Conservation (phyloP, 768 basidiomycete genomes). For the Tricholoma hemisulphureum region DNA sequence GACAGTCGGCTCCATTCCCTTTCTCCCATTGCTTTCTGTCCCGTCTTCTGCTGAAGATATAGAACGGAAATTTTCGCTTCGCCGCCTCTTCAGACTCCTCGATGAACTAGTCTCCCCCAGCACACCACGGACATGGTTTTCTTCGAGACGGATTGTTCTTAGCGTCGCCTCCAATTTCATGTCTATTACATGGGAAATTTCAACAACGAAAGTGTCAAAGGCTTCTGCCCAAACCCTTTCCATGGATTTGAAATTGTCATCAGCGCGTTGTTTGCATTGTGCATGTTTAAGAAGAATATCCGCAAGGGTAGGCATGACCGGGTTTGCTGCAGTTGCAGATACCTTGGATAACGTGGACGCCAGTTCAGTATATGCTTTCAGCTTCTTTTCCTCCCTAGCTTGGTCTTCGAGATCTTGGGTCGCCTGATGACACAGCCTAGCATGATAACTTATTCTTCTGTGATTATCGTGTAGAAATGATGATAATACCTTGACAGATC, state of each 20-base stretch:
- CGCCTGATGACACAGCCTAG: conserved; percentile 46
- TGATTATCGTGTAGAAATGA: conserved; percentile 15
- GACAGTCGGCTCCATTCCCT: neutral
- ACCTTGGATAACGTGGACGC: conserved; percentile 47
- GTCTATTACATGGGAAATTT: conserved; percentile 41
- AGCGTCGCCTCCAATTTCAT: conserved; percentile 32
- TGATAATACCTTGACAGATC: conserved; percentile 39
- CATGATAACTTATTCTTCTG: conserved; percentile 4
- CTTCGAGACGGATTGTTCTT: conserved; percentile 23
- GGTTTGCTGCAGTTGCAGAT: conserved; percentile 39
- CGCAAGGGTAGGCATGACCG: conserved; percentile 46
- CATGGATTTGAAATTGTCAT: conserved; percentile 39
- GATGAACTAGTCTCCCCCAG: neutral
- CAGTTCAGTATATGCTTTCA: conserved; percentile 49
- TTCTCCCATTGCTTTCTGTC: neutral
- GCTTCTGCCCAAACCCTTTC: conserved; percentile 45
- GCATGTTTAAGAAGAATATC: conserved; percentile 42
- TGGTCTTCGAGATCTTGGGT: conserved; percentile 42
- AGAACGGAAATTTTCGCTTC: conserved; percentile 1
- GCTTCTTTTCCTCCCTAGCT: conserved; percentile 45
- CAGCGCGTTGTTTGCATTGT: conserved; percentile 41
- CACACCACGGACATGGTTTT: conserved; percentile 7
- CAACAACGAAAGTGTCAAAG: conserved; percentile 40
- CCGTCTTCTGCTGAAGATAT: neutral
- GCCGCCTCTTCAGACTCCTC: neutral